These are phyloP conservation scores for Axilococcus clingmanii DNA, from an alignment of 139 green algal species.

Conservation along the genomic window DNA sequence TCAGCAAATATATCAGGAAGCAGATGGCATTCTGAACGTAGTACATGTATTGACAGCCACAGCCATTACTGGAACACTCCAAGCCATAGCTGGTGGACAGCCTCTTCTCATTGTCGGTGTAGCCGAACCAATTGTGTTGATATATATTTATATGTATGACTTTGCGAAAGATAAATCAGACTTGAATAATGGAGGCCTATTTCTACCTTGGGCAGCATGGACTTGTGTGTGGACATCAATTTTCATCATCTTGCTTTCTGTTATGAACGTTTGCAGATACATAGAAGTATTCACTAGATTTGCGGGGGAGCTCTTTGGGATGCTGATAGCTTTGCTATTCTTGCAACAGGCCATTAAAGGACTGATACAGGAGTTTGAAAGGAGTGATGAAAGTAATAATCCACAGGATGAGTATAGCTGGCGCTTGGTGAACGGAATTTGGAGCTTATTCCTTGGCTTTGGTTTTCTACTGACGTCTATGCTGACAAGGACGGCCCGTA, in stretches of 20 bases:
- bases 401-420: constrained; percentile 1
- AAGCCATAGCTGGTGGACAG: constrained; percentile 75
- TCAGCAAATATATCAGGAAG: constrained; percentile 49
- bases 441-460: constrained; percentile 52
- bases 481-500: constrained; percentile 33
- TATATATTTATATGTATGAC: constrained; percentile 66
- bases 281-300: constrained; percentile 67
- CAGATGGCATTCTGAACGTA: constrained; percentile 8
- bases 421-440: constrained; percentile 66
- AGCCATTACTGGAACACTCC: constrained; percentile 51
- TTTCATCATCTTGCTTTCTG: constrained; percentile 49
- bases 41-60: constrained; percentile 57
- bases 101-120: constrained; percentile 89
- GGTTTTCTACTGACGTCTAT: constrained; percentile 40
- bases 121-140: constrained; percentile 78
- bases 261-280: constrained; percentile 35
- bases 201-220: constrained; percentile 63
- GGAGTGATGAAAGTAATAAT: not conserved
- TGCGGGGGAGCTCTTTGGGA: constrained; percentile 76
- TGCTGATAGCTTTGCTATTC: constrained; percentile 85
- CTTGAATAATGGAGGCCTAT: constrained; percentile 25
- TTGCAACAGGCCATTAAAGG: constrained; percentile 71
- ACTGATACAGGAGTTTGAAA: constrained; percentile 25
- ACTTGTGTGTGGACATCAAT: constrained; percentile 59
- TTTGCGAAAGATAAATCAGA: constrained; percentile 32